Evolutionary conservation across 2,329 filamentous ascomycete genomes (phyloP), one percentile per base, ranked within the genome.

Genomic region (Neofusicoccum laricinum): DNA sequence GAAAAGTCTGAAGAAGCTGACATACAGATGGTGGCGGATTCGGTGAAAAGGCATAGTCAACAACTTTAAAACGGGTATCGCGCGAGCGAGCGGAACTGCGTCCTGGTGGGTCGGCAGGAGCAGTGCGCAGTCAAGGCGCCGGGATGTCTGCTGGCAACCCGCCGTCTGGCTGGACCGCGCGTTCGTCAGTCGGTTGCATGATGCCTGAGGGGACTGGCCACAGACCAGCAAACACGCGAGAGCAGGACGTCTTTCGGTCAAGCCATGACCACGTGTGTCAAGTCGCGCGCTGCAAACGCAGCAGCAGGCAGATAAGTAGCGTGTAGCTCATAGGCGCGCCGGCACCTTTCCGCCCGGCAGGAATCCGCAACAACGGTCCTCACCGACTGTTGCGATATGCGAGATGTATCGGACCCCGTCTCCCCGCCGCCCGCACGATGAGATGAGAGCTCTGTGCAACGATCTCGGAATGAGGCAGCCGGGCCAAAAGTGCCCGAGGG

Each of bases 351-450:
- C 53, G n/a, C 21, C 53, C 40, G 30, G 53, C 40, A 58, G 15
- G 21, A 46, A 45, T 58, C 53, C n/a, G 53, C 38, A 57, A 45
- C 53, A 57, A 7, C 38, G 53, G 53, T 57, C 19, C 55, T 59
- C 55, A 59, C 55, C 55, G 55, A 59, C 55, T 59, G 55, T 59
- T 59, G 55, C 15, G 55, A 59, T 59, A 59, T 59, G 55, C 55
- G 55, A 59, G 55, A 59, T 59, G 25, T 30, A 30, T 30, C 25
- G 53, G 8, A 41, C 53, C 53, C 53, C 38, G 21, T 46, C 30
- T 46, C 55, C 51, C 36, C 51, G 51, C 51, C 21, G 50, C 30
- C 15, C 34, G 36, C 50, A 41, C 34, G 50, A 55, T 55, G 51
- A 30, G 51, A 57, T 41, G 40, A 19, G 55, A 5, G 17, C 34